Evolutionary conservation across 768 basidiomycete genomes (phyloP).

Genomic region (Leccinum truebloodii): DNA sequence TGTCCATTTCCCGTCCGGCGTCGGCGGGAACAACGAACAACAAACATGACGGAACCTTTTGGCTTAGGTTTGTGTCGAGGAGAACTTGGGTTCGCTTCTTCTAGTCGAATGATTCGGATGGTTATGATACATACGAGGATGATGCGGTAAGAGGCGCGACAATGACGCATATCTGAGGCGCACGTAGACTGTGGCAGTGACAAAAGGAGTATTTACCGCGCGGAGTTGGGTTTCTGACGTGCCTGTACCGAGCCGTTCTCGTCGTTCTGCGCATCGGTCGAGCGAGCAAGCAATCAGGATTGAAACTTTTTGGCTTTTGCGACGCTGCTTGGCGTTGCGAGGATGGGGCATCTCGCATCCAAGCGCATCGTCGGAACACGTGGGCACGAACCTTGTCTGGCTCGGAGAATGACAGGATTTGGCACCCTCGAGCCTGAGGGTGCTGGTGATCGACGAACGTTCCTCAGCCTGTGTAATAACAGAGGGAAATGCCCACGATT

Average conservation of each 20-base stretch:
- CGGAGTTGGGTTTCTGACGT: neutral
- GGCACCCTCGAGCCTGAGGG: neutral
- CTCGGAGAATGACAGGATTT: neutral
- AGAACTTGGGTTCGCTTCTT: neutral
- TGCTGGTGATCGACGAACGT: neutral
- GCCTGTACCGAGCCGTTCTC: neutral
- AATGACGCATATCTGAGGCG: neutral
- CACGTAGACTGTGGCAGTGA: neutral
- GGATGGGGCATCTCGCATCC: neutral
- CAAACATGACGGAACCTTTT: neutral
- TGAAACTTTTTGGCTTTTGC: neutral
- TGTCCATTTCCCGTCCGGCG: too few species aligned
- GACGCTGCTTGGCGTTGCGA: neutral
- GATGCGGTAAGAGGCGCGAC: neutral
- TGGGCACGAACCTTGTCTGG: neutral
- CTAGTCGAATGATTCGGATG: neutral
- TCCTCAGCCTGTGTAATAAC: neutral
- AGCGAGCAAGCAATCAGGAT: neutral
- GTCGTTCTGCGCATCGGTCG: neutral
- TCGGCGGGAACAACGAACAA: neutral
- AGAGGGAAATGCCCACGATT: neutral
- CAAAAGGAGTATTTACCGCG: neutral
- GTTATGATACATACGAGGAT: neutral
- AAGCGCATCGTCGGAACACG: neutral
- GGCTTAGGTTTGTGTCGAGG: neutral